Base-by-base conservation (phyloP, 805 yeast species). In the Candida nanaspora region DNA sequence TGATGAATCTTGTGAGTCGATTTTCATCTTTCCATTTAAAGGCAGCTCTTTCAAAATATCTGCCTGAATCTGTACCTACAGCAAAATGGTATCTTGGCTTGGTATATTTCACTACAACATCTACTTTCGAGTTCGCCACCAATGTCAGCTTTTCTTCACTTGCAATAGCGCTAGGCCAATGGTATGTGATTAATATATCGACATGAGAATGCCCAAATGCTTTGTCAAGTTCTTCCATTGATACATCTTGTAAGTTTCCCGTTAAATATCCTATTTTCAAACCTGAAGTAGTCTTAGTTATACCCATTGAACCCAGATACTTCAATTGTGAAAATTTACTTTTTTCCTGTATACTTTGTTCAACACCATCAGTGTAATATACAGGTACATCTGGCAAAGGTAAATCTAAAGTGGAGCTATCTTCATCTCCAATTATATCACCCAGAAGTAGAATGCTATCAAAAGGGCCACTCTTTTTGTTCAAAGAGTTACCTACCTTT, bases 11-110 rank as follows among this genome's bases (percentile, higher is more conserved):
- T 0, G 87, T 75, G 2, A 70, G 52, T 13, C 67, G 51, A 0
- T 60, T 66, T 6, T 53, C 42, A 3, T 63, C 66, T 16, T 59
- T 58, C 86, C 86, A 81, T 39, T 63, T 47, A 52, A 85, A 79
- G 1, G 86, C 79, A 19, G 62, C 54, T 43, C 75, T 61, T 50
- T 84, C 87, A 46, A 66, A 62, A 50, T 69, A 77, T 31, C 63
- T 62, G 0, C 79, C 77, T 1, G 55, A 37, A 13, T 68, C 66
- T 34, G 69, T 57, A 0, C 85, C 85, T 20, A 68, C 72, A 2
- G 77, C 65, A 52, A 86, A 80, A 58, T 82, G 83, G 53, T 86
- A 86, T 42, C 77, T 63, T 2, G 95, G 95, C 44, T 69, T 67
- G 2, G 65, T 39, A 15, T 51, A 43, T 36, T 59, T 56, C 2